Evolutionary conservation across 163 green algal species (phyloP).

Genomic region (Prototheca cutis): DNA sequence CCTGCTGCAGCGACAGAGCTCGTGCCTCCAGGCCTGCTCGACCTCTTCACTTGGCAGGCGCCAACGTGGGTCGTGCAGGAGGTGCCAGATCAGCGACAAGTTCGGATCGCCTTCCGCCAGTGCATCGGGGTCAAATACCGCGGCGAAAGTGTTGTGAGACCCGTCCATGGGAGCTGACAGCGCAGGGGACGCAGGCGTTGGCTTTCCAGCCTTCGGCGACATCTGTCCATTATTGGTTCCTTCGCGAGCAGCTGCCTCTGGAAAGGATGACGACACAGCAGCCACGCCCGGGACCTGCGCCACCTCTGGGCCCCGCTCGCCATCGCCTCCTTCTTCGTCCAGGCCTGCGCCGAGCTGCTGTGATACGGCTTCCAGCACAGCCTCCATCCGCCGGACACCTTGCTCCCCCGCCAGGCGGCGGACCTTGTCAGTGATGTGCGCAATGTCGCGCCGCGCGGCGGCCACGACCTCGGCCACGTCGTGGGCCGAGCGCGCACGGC

Average conservation of each 20-base stretch:
- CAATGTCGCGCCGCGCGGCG: conserved; percentile 58
- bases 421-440: conserved; percentile 61
- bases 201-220: too few relatives aligned
- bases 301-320: too few relatives aligned
- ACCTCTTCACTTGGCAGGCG: conserved; percentile 38
- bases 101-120: conserved; percentile 26
- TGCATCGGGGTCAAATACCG: too few relatives aligned
- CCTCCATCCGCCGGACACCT: conserved; percentile 52
- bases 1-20: too few relatives aligned
- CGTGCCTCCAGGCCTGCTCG: conserved; percentile 41
- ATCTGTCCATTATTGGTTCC: too few relatives aligned
- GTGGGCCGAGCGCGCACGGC: not conserved
- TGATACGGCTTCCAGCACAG: conserved; percentile 37
- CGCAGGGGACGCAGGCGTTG: too few relatives aligned
- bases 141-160: too few relatives aligned
- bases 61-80: conserved; percentile 50
- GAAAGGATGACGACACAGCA: too few relatives aligned
- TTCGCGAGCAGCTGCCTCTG: too few relatives aligned
- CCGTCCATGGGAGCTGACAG: too few relatives aligned
- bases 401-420: conserved; percentile 39
- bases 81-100: conserved; percentile 47
- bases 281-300: too few relatives aligned
- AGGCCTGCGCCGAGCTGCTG: not conserved
- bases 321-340: not conserved
- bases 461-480: conserved; percentile 9